These are phyloP conservation scores for Aspergillus affinis DNA, from an alignment of 495 filamentous ascomycete genomes.

Conservation along the genomic window DNA sequence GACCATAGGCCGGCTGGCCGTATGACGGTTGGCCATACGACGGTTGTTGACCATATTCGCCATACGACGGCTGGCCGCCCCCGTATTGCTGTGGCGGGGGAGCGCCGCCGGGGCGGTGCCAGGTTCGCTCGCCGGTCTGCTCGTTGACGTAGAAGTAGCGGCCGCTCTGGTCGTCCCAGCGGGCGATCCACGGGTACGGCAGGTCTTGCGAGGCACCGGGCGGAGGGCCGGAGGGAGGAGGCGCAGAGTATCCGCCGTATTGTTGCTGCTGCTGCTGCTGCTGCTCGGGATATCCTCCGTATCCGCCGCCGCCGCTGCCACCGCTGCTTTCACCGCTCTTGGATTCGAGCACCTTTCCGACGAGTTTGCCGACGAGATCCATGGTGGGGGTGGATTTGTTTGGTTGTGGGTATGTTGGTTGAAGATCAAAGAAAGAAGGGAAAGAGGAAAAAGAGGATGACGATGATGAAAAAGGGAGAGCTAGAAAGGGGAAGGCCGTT, in stretches of 20 bases:
- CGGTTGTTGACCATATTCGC: constrained; percentile 12
- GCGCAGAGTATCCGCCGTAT: not conserved
- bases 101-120: constrained; percentile 41
- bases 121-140: constrained; percentile 52
- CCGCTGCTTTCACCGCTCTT: constrained; percentile 15
- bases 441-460: constrained; percentile 1
- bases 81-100: not conserved
- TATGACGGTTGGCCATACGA: no score
- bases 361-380: constrained; percentile 42
- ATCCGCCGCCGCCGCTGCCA: not conserved
- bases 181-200: constrained; percentile 53
- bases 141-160: constrained; percentile 58
- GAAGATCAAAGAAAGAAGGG: not conserved
- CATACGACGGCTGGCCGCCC: constrained; percentile 13
- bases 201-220: constrained; percentile 35
- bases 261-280: not conserved
- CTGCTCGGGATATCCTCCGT: not conserved
- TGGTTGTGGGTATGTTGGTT: no score
- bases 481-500: not conserved
- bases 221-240: constrained; percentile 10
- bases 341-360: constrained; percentile 21
- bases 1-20: not conserved
- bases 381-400: constrained; percentile 17
- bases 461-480: not conserved
- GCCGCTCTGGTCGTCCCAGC: constrained; percentile 51